Conservation (phyloP, 805 yeast species). For the Candida golubevii region DNA sequence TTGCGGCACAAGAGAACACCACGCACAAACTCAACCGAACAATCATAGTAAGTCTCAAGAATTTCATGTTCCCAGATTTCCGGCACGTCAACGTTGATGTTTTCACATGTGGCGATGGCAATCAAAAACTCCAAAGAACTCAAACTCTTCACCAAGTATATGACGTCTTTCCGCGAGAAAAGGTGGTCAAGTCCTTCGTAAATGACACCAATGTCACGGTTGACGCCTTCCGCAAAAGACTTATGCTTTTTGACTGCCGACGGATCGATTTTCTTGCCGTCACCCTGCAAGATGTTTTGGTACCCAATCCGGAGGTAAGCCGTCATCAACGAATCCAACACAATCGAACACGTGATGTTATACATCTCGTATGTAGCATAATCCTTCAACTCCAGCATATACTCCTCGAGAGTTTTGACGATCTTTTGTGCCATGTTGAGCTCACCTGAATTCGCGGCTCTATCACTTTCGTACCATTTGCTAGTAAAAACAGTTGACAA, state of each 20-base stretch:
- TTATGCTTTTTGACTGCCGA: slow-evolving; percentile 30
- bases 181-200: slow-evolving; percentile 34
- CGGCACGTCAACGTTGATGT: slow-evolving; percentile 31
- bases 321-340: slow-evolving; percentile 36
- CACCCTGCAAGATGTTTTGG: slow-evolving; percentile 39
- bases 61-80: slow-evolving; percentile 55
- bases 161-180: slow-evolving; percentile 38
- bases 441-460: slow-evolving; percentile 24
- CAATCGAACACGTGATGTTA: slow-evolving; percentile 34
- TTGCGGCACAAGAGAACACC: slow-evolving; percentile 55
- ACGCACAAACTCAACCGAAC: slow-evolving; percentile 66
- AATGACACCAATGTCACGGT: slow-evolving; percentile 36
- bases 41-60: slow-evolving; percentile 65
- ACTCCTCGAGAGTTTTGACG: slow-evolving; percentile 71
- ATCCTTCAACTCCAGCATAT: slow-evolving; percentile 58
- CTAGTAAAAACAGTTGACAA: slow-evolving; percentile 60
- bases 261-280: slow-evolving; percentile 41
- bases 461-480: slow-evolving; percentile 54
- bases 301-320: slow-evolving; percentile 37
- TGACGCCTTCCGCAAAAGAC: slow-evolving; percentile 36
- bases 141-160: slow-evolving; percentile 36
- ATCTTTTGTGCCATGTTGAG: slow-evolving; percentile 53
- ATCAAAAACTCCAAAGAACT: slow-evolving; percentile 39
- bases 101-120: slow-evolving; percentile 37
- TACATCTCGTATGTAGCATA: slow-evolving; percentile 41